phyloP scores from a whole-genome alignment of 805 yeast species.

The Lachancea dasiensis region DNA sequence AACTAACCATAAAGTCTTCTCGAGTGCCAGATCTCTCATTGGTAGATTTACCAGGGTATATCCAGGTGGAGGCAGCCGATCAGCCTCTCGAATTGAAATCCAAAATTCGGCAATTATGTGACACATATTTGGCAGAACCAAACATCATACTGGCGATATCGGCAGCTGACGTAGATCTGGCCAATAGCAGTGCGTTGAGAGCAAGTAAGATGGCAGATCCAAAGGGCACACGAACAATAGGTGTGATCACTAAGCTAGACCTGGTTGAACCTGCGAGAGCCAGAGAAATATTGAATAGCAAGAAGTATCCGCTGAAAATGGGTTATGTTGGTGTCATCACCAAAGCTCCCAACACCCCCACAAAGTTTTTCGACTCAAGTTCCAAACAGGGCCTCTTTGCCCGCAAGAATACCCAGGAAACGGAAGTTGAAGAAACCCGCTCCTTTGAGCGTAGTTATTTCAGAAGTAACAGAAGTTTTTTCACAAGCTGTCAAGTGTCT shows the following conservation, averaged over 20 bases:
- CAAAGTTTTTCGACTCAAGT: conserved; percentile 12
- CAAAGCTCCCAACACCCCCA: conserved; percentile 47
- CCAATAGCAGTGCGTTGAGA: conserved; percentile 88
- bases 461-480: conserved; percentile 52
- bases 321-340: conserved; percentile 99
- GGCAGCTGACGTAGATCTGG: conserved; percentile 96
- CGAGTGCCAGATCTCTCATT: conserved; percentile 85
- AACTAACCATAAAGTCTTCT: conserved; percentile 84
- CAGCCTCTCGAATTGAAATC: conserved; percentile 82
- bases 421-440: conserved; percentile 40
- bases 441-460: conserved; percentile 64
- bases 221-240: conserved; percentile 89
- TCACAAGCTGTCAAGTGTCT: conserved; percentile 63
- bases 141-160: conserved; percentile 93
- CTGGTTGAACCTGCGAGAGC: conserved; percentile 77
- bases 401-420: conserved; percentile 52
- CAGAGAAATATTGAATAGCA: conserved; percentile 59
- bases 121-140: conserved; percentile 81
- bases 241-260: conserved; percentile 92
- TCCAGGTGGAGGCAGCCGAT: conserved; percentile 93
- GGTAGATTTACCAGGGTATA: conserved; percentile 96
- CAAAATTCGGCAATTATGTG: conserved; percentile 75
- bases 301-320: conserved; percentile 85
- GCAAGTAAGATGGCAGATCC: conserved; percentile 92
- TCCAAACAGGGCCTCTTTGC: conserved; percentile 36